These are phyloP conservation scores for Triglochin maritima DNA, from an alignment of 106 monocot genomes.

Conservation along the genomic window DNA sequence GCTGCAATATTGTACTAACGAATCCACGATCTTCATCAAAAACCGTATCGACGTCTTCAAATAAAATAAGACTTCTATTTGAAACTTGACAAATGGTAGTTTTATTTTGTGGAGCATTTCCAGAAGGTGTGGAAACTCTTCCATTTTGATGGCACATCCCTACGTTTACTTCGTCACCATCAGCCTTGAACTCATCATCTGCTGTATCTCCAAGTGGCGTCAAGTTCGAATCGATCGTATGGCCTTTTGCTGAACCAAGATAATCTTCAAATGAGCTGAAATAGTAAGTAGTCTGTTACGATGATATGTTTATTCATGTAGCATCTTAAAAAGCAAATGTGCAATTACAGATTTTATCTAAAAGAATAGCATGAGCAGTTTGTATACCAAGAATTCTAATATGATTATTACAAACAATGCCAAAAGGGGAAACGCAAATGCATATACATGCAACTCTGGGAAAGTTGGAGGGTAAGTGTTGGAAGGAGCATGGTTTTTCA, in stretches of 20 bases:
- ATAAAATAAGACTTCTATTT: constrained; percentile 66
- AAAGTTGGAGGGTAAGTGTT: no score
- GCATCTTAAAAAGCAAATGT: neutral
- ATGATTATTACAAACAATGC: no score
- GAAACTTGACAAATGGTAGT: constrained; percentile 21
- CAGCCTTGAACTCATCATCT: constrained; percentile 9
- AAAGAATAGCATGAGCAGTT: constrained; percentile 2
- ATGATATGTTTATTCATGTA: neutral
- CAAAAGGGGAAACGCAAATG: no score
- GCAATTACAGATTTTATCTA: neutral
- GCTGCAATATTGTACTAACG: constrained; percentile 67
- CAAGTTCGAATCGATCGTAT: constrained; percentile 9
- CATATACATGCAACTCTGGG: no score
- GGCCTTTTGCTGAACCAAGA: constrained; percentile 11
- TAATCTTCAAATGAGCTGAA: constrained; percentile 48
- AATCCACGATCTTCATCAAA: constrained; percentile 94
- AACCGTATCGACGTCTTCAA: constrained; percentile 93
- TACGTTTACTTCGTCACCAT: constrained; percentile 13
- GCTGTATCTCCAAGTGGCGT: constrained; percentile 10
- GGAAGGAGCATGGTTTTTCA: no score
- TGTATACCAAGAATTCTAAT: no score
- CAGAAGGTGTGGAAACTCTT: neutral
- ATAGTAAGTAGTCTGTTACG: neutral
- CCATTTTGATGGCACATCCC: neutral
- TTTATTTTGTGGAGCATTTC: constrained; percentile 10